These are phyloP conservation scores for Ophryocystis elektroscirrha DNA, from an alignment of 169 alveolate species.

Conservation along the genomic window DNA sequence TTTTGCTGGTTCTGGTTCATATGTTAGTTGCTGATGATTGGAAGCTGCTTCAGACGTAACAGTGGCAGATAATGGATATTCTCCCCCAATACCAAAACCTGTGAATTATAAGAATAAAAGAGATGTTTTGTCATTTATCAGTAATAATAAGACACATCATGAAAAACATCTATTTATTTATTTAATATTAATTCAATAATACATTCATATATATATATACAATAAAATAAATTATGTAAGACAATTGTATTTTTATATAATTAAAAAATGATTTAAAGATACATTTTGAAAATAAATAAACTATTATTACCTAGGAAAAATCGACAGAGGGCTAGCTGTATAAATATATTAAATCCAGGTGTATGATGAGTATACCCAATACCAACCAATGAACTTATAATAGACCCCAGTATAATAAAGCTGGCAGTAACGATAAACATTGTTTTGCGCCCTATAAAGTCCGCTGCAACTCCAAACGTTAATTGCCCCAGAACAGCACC, in stretches of 20 bases:
- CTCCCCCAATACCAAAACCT: slow-evolving; percentile 35
- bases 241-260: too few species aligned
- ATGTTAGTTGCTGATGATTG: slow-evolving; percentile 2
- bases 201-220: too few species aligned
- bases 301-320: slow-evolving; percentile 7
- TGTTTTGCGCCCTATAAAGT: slow-evolving; percentile 10
- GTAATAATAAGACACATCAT: too few species aligned
- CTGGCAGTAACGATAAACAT: neutral
- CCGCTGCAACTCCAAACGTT: slow-evolving; percentile 7
- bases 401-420: slow-evolving; percentile 1
- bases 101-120: too few species aligned
- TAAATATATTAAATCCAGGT: neutral
- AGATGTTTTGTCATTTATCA: too few species aligned
- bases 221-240: too few species aligned
- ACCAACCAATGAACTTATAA: too few species aligned
- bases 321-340: slow-evolving; percentile 12
- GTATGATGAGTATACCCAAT: too few species aligned
- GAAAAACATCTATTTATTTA: too few species aligned
- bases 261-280: too few species aligned
- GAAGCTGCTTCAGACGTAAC: slow-evolving; percentile 13
- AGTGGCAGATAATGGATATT: slow-evolving; percentile 28
- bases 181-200: too few species aligned
- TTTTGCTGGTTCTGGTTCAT: neutral
- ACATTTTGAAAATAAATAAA: too few species aligned
- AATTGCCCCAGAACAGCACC: slow-evolving; percentile 13